These are phyloP conservation scores for Sporothrix variecibatus DNA, from an alignment of 2,329 filamentous ascomycete species.

Conservation along the genomic window DNA sequence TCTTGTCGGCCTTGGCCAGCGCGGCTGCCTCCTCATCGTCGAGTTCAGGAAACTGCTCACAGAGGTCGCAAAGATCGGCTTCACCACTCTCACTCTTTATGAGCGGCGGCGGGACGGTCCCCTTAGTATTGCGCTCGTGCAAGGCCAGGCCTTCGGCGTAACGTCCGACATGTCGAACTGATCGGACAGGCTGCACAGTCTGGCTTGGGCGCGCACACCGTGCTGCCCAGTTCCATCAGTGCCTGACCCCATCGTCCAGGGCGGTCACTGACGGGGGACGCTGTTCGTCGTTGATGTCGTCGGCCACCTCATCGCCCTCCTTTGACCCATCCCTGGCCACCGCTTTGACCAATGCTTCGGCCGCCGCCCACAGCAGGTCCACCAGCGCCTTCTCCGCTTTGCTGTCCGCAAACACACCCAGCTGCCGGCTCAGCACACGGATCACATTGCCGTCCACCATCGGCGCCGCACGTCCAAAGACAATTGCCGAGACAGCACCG, in stretches of 20 bases:
- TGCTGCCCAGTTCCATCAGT: conserved; percentile 66
- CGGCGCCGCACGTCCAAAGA: conserved; percentile 59
- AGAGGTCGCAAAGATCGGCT: conserved; percentile 54
- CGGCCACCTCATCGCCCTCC: conserved; percentile 28
- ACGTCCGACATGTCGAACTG: conserved; percentile 53
- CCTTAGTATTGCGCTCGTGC: background rate
- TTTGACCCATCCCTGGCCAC: conserved; percentile 46
- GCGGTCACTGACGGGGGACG: conserved; percentile 45
- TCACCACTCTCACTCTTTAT: background rate
- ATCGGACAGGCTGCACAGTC: conserved; percentile 57
- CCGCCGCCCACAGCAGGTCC: conserved; percentile 60
- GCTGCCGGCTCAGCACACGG: conserved; percentile 61
- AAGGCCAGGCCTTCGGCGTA: conserved; percentile 50
- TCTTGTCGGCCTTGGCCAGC: conserved; percentile 13
- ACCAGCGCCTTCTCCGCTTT: conserved; percentile 57
- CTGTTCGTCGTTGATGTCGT: conserved; percentile 24
- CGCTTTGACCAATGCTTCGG: conserved; percentile 55
- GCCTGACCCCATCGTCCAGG: conserved; percentile 66
- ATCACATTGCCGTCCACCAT: conserved; percentile 67
- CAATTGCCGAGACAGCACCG: conserved; percentile 63
- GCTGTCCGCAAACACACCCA: conserved; percentile 58
- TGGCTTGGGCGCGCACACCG: conserved; percentile 61
- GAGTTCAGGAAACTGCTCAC: conserved; percentile 48
- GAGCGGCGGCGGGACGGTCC: background rate
- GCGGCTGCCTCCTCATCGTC: conserved; percentile 31